Evolutionary conservation across 2,329 filamentous ascomycete species (phyloP), one percentile per base, ranked within the genome.

Genomic region (Beauveria scarabaeidicola): DNA sequence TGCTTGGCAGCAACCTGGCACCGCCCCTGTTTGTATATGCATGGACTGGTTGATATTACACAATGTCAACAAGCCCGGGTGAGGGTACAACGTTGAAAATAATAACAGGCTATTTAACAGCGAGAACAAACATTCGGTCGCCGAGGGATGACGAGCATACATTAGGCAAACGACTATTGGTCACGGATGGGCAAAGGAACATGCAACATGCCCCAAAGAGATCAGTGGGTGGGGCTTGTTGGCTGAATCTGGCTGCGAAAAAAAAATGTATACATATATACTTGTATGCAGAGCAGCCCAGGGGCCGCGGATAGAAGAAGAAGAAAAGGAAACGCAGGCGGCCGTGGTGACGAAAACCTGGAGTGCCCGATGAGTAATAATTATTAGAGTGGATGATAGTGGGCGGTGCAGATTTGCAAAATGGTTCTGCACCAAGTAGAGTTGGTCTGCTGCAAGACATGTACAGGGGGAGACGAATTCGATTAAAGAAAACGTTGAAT

Each of bases 111-210:
- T 36, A 29, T 8, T 27, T 27, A 47, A 56, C 19, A 56, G 53
- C 44, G 53, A 58, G 36, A 46, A n/a, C 36, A 50, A 43, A 41
- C 43, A 41, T 17, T 58, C 55, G 55, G 55, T 58, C 55, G 46
- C 55, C 46, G 55, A 51, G 55, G 21, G 55, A 58, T 58, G 54
- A 57, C 54, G 15, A 13, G 44, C 54, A 48, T 29, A 47, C 5
- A 58, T 50, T 58, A 58, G 32, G 46, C 55, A n/a, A 41, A n/a
- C 36, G 5, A n/a, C 46, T 15, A 58, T 58, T 58, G 55, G 55
- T 23, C 46, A 50, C 41, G 29, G 43, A 8, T 32, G 27, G 40
- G 25, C 15, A 27, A 25, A 47, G 21, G 52, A 38, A 48, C 43
- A 3, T 23, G n/a, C n/a, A n/a, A n/a, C n/a, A n/a, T 23, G 15